Percentiles rank a stretch among this genome's conserved stretches.
These are phyloP conservation scores for Allantophomopsis cytisporea DNA, from an alignment of 2,329 filamentous ascomycete genomes.

Conservation along the genomic window DNA sequence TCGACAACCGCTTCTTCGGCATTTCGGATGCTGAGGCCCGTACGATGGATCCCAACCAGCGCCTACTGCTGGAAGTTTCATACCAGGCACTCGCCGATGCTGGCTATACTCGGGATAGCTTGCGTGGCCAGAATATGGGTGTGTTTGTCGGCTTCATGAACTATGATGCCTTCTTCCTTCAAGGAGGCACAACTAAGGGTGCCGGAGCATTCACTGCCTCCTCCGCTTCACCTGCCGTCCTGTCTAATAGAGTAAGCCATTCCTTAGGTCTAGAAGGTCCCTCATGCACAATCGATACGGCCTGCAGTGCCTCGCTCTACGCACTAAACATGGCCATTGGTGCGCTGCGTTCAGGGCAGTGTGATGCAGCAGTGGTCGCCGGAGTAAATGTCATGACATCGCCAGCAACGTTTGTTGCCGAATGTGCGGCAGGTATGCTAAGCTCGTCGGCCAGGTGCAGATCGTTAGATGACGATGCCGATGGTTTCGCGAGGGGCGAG, in stretches of 20 bases:
- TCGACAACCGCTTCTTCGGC: no score
- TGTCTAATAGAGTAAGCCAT: no score
- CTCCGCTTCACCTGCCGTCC: no score
- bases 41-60: conserved; percentile 8
- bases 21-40: conserved; percentile 7
- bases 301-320: conserved; percentile 22
- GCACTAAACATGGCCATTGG: conserved; percentile 18
- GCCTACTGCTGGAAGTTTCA: conserved; percentile 1
- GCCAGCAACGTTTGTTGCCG: conserved; percentile 2
- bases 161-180: no score
- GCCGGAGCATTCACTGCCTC: no score
- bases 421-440: conserved; percentile 23
- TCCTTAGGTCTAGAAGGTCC: no score
- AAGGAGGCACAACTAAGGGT: no score
- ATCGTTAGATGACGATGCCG: conserved; percentile 23
- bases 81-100: no score
- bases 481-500: conserved; percentile 31
- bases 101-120: no score
- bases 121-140: no score
- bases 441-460: conserved; percentile 4
- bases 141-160: no score
- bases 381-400: conserved; percentile 10
- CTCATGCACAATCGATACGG: conserved; percentile 26
- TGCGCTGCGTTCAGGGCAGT: conserved; percentile 6
- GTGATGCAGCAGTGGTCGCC: conserved; percentile 6